Evolutionary conservation across 2,329 filamentous ascomycete species (phyloP).

Genomic region (Paraphoma chrysanthemicola): DNA sequence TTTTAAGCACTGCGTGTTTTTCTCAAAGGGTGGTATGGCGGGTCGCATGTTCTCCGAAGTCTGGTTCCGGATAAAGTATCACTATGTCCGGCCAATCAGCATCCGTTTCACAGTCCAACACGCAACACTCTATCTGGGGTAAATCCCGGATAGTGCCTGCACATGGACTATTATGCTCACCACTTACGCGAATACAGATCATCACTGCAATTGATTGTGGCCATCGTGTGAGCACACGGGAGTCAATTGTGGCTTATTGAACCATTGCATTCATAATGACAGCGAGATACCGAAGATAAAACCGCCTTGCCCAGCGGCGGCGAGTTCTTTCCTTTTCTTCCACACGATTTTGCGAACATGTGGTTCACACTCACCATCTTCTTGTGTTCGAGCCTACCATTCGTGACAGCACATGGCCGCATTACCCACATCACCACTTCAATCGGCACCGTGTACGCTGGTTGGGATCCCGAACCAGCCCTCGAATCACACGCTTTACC

Average conservation of each 20-base stretch:
- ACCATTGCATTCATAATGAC: neutral
- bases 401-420: constrained; percentile 30
- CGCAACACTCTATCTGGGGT: constrained; percentile 14
- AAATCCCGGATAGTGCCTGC: constrained; percentile 12
- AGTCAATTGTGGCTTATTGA: neutral
- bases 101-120: constrained; percentile 14
- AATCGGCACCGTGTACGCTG: constrained; percentile 21
- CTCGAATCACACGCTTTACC: constrained; percentile 3
- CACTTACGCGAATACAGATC: neutral
- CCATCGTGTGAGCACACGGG: neutral
- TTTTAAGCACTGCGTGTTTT: no score
- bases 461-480: constrained; percentile 30
- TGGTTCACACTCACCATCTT: neutral
- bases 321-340: neutral
- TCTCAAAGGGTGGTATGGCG: no score
- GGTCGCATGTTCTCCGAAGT: neutral
- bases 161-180: neutral
- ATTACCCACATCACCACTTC: constrained; percentile 31
- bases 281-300: no score
- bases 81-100: constrained; percentile 16
- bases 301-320: neutral
- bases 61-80: constrained; percentile 5
- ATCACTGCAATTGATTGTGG: neutral
- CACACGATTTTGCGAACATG: neutral
- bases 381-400: no score